Evolutionary conservation across 306 rosid species (phyloP), one percentile per base, ranked within the genome.

Genomic region (Castanea mollissima): DNA sequence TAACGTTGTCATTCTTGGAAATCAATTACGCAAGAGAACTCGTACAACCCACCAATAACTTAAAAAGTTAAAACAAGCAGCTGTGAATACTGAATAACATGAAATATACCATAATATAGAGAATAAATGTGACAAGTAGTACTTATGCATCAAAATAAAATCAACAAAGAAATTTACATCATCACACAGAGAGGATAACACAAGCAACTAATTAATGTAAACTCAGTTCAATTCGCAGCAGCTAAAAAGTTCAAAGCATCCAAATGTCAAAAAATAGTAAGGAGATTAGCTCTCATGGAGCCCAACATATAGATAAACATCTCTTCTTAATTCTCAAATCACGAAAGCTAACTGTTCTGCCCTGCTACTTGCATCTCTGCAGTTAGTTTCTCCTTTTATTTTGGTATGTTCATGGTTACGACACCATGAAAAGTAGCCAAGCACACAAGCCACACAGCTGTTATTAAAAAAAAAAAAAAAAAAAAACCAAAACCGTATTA

Each of bases 391-490:
- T 75, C 83, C 34, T 71, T 46, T 58, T 59, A 69, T 63, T 46
- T 73, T 52, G 71, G 72, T 54, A 76, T 67, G 46, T 83, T 41
- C 73, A 68, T 81, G 87, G 90, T 82, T 80, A 71, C 85, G 32
- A 81, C 82, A 82, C 81, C 89, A 86, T 86, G 59, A 74, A 68
- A 38, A 78, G 76, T 14, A 80, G 80, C 57, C 59, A 69, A 62
- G 78, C 74, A 69, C 73, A 77, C 76, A 77, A 81, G 83, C 74
- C 69, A 70, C 71, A 62, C 32, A 12, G 78, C 76, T 75, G 73
- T 86, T 77, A 88, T 88, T 88, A 88, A 79, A 83, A 79, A 72
- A 74, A 82, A 69, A 52, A 60, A 60, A 78, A 75, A 34, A 34
- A 0, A 5, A 5, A 34, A 34, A 34, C 6, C 41, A 35, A 35